Percentiles rank a stretch among this genome's conserved stretches.
Evolutionary conservation across 768 basidiomycete species (phyloP).

Genomic region (Polyporus arcularius): DNA sequence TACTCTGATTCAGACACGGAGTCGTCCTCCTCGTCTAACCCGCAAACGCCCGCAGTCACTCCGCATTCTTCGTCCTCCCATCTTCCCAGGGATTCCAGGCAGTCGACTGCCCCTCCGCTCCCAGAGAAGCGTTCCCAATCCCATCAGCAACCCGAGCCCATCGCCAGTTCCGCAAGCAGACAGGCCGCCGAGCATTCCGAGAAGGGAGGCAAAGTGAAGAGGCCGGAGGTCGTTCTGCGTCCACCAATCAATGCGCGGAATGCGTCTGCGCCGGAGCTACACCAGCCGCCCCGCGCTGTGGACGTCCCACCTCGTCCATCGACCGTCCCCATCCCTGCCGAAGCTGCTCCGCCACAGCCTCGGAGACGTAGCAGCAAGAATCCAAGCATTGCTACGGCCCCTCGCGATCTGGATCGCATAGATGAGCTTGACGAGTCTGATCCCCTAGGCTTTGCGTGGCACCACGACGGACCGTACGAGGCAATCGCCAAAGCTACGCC

Average conservation of each 20-base stretch:
- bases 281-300: constrained; percentile 12
- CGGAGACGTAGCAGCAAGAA: constrained; percentile 28
- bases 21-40: constrained; percentile 13
- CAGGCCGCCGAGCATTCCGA: not conserved
- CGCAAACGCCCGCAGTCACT: constrained; percentile 14
- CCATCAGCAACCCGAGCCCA: not conserved
- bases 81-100: constrained; percentile 4
- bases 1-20: constrained; percentile 17
- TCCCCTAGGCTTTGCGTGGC: constrained; percentile 62
- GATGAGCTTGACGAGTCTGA: constrained; percentile 80
- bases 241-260: constrained; percentile 13
- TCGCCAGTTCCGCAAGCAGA: not conserved
- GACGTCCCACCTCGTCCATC: constrained; percentile 18
- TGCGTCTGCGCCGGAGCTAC: constrained; percentile 21
- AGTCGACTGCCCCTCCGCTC: not conserved
- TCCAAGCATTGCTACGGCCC: constrained; percentile 26
- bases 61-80: constrained; percentile 14
- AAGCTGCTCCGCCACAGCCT: constrained; percentile 17
- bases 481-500: constrained; percentile 44
- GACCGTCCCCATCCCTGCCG: constrained; percentile 17
- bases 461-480: constrained; percentile 79
- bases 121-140: not conserved
- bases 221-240: constrained; percentile 6
- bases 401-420: constrained; percentile 59
- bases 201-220: not conserved